Evolutionary conservation across 2,329 filamentous ascomycete species (phyloP).

Genomic region (Fusarium caatingaense): DNA sequence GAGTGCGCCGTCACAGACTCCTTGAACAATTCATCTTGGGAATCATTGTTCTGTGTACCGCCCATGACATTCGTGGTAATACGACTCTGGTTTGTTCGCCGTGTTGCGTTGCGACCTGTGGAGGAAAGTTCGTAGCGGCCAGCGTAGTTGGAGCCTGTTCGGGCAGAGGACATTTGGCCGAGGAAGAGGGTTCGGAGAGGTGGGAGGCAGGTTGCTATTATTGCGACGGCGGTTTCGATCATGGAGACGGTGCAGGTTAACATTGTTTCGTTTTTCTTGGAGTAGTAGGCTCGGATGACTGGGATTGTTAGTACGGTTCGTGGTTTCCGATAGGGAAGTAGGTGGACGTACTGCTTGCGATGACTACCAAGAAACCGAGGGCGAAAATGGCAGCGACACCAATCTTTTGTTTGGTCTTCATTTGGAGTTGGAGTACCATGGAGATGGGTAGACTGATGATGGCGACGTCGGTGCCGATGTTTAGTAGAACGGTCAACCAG

Average conservation of each 20-base stretch:
- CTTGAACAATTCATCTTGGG: constrained; percentile 41
- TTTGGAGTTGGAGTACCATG: constrained; percentile 51
- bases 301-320: not conserved
- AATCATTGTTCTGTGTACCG: constrained; percentile 40
- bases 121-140: constrained; percentile 41
- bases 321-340: rapidly evolving
- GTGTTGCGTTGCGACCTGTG: constrained; percentile 21
- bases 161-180: constrained; percentile 34
- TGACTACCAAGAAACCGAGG: constrained; percentile 48
- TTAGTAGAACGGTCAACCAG: constrained; percentile 40
- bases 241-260: constrained; percentile 54
- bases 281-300: constrained; percentile 52
- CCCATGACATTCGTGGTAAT: constrained; percentile 41
- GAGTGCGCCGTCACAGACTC: not conserved
- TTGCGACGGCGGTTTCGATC: constrained; percentile 54
- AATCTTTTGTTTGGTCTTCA: constrained; percentile 50
- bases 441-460: constrained; percentile 51
- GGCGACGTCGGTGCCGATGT: constrained; percentile 34
- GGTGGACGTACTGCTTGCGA: constrained; percentile 44
- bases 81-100: constrained; percentile 38
- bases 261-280: constrained; percentile 51
- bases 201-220: constrained; percentile 55
- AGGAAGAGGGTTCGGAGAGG: constrained; percentile 39
- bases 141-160: constrained; percentile 36
- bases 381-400: constrained; percentile 49